phyloP scores from a whole-genome alignment of 768 basidiomycete species.

The Imleria badia region DNA sequence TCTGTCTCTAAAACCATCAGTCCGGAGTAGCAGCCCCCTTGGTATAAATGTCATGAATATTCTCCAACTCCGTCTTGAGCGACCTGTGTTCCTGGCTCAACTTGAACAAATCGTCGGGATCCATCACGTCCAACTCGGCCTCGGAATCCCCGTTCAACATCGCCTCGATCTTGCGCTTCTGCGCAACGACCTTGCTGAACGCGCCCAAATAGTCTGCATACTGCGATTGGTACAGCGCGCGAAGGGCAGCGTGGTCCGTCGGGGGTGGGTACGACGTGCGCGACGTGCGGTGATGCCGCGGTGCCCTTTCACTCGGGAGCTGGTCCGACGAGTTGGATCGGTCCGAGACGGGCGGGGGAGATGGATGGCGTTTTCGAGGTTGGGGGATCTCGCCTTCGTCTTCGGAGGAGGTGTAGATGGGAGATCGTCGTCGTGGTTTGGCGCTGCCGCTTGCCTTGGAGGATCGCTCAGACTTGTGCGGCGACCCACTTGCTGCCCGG shows the following conservation, averaged over 20 bases:
- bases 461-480: conserved; percentile 21
- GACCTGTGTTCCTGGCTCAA: conserved; percentile 45
- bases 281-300: conserved; percentile 27
- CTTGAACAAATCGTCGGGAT: conserved; percentile 49
- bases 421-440: conserved; percentile 53
- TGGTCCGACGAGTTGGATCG: conserved; percentile 24
- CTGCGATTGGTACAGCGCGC: conserved; percentile 49
- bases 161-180: conserved; percentile 54
- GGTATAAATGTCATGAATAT: conserved; percentile 43
- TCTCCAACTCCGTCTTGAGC: conserved; percentile 53
- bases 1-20: neutral
- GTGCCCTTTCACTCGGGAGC: conserved; percentile 10
- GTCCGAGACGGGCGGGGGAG: conserved; percentile 28
- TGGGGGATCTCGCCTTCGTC: conserved; percentile 49
- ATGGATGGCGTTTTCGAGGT: conserved; percentile 25
- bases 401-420: conserved; percentile 67
- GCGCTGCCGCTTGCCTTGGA: conserved; percentile 15
- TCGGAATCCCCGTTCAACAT: conserved; percentile 55
- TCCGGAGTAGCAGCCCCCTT: conserved; percentile 10
- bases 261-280: conserved; percentile 38
- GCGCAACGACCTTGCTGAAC: conserved; percentile 46
- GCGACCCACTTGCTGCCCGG: conserved; percentile 1
- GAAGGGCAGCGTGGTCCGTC: conserved; percentile 50
- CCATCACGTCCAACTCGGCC: conserved; percentile 53
- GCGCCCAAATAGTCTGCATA: conserved; percentile 52